Conservation (phyloP, 371 early-diverging fungal genomes). For the Lichtheimia ramosa region DNA sequence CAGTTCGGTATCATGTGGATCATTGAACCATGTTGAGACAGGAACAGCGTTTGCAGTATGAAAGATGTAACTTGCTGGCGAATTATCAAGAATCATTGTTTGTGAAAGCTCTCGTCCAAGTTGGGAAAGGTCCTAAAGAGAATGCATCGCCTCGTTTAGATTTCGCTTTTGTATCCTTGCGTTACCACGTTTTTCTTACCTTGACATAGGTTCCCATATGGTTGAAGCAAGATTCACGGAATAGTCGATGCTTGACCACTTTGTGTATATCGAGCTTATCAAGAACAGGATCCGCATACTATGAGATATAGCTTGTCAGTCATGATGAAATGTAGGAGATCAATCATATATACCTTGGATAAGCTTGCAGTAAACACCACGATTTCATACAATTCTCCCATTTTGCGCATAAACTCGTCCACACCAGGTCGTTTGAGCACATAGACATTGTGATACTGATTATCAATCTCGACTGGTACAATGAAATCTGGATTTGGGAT, state of each 20-base stretch:
- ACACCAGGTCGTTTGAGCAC: slow-evolving; percentile 96
- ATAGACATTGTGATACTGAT: slow-evolving; percentile 89
- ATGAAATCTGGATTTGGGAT: slow-evolving; percentile 85
- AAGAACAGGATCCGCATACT: slow-evolving; percentile 97
- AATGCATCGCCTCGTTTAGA: not conserved
- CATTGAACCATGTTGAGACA: slow-evolving; percentile 96
- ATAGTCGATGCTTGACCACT: slow-evolving; percentile 88
- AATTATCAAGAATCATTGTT: slow-evolving; percentile 87
- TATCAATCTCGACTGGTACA: slow-evolving; percentile 90
- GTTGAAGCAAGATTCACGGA: slow-evolving; percentile 94
- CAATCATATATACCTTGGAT: slow-evolving; percentile 69
- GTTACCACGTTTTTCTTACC: slow-evolving; percentile 38
- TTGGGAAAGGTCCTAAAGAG: slow-evolving; percentile 69
- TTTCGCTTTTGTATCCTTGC: no score
- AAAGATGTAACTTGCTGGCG: slow-evolving; percentile 92
- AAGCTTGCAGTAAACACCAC: slow-evolving; percentile 96
- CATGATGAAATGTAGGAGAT: not conserved
- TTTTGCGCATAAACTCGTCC: slow-evolving; percentile 84
- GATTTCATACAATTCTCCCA: slow-evolving; percentile 90
- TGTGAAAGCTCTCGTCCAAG: slow-evolving; percentile 84
- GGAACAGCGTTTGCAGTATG: slow-evolving; percentile 95
- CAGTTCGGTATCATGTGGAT: slow-evolving; percentile 93
- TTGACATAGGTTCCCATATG: slow-evolving; percentile 96
- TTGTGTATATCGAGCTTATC: slow-evolving; percentile 87
- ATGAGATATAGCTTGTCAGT: slow-evolving; percentile 17